phyloP scores from a whole-genome alignment of 371 early-diverging fungal species.

The Dinochytrium kinnereticum region DNA sequence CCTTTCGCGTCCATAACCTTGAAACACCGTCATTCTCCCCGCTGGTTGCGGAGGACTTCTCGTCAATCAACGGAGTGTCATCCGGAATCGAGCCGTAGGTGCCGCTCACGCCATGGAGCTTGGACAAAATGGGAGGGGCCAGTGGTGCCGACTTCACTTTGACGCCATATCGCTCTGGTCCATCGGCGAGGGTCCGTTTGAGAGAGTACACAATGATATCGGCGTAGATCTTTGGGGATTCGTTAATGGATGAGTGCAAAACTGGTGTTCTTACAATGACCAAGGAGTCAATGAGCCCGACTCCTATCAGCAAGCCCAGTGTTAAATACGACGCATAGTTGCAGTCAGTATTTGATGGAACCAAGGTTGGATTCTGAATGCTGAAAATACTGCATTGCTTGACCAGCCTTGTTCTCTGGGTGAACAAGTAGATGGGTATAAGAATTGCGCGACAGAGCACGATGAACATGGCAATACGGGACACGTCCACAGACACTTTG shows the following conservation, averaged over 20 bases:
- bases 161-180: neutral
- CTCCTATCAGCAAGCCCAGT: neutral
- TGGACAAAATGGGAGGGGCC: neutral
- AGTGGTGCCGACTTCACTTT: neutral
- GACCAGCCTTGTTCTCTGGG: neutral
- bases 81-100: neutral
- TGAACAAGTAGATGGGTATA: neutral
- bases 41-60: neutral
- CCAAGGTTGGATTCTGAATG: neutral
- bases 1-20: neutral
- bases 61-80: neutral
- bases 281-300: neutral
- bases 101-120: neutral
- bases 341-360: neutral
- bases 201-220: conserved; percentile 9
- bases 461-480: neutral
- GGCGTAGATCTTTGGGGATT: conserved; percentile 1
- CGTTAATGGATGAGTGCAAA: neutral
- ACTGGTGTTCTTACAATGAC: neutral
- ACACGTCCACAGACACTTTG: neutral
- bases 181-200: neutral
- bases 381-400: neutral
- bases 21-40: neutral
- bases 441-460: neutral
- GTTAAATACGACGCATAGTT: neutral